A percentile compares a stretch with the other conserved stretches of the same genome.
These are phyloP conservation scores for Ceratocystiopsis sp. DNA, from an alignment of 2,329 filamentous ascomycete genomes.

Conservation along the genomic window DNA sequence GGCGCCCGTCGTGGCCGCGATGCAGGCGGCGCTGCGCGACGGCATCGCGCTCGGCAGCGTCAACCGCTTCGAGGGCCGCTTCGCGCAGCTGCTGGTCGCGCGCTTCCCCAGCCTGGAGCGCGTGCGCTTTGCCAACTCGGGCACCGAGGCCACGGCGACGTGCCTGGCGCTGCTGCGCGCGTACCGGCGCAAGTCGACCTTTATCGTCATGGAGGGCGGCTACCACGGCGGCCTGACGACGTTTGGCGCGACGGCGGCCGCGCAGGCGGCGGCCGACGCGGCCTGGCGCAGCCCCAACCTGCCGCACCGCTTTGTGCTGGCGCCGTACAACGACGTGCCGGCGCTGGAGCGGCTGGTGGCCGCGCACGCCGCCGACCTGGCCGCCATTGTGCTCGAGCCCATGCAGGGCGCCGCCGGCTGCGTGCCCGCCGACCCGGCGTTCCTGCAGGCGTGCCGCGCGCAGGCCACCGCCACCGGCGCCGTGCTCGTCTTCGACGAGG, in stretches of 20 bases:
- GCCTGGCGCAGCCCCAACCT: too few species aligned
- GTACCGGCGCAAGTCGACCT: slow-evolving; percentile 24
- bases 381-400: slow-evolving; percentile 45
- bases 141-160: slow-evolving; percentile 45
- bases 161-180: slow-evolving; percentile 34
- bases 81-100: slow-evolving; percentile 32
- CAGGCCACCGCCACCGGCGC: slow-evolving; percentile 22
- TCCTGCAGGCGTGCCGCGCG: slow-evolving; percentile 27
- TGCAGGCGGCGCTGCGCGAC: slow-evolving; percentile 1
- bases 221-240: slow-evolving; percentile 32
- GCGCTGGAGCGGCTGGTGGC: slow-evolving; percentile 26
- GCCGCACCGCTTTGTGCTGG: slow-evolving; percentile 29
- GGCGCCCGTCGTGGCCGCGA: slow-evolving; percentile 1
- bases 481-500: slow-evolving; percentile 48
- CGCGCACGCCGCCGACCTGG: slow-evolving; percentile 22
- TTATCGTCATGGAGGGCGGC: slow-evolving; percentile 32
- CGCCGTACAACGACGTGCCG: slow-evolving; percentile 40
- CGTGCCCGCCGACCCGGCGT: slow-evolving; percentile 29
- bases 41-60: slow-evolving; percentile 39
- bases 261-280: too few species aligned
- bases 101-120: slow-evolving; percentile 34
- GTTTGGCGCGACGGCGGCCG: slow-evolving; percentile 11
- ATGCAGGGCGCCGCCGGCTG: slow-evolving; percentile 46
- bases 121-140: slow-evolving; percentile 45
- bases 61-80: slow-evolving; percentile 28